These are phyloP conservation scores for Aspergillus tamarii DNA, from an alignment of 2,329 filamentous ascomycete genomes.

Conservation along the genomic window DNA sequence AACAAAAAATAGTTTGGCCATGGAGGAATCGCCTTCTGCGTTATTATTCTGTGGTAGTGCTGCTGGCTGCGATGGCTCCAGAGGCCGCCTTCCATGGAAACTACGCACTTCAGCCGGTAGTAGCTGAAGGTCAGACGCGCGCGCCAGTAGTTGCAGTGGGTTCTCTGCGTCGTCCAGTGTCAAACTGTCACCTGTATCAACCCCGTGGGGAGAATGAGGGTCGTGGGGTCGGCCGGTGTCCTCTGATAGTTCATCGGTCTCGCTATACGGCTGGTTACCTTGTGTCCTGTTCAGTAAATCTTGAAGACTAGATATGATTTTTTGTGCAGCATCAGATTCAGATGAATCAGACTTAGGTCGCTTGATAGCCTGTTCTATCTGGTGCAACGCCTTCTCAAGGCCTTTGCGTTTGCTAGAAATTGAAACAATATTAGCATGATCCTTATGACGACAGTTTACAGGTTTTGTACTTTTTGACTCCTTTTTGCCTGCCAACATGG, in stretches of 20 bases:
- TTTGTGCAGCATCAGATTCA: constrained; percentile 47
- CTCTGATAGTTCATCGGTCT: constrained; percentile 35
- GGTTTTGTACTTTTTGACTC: constrained; percentile 69
- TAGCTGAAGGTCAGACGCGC: constrained; percentile 70
- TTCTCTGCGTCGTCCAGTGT: constrained; percentile 75
- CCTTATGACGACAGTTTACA: background rate
- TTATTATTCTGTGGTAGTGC: constrained; percentile 28
- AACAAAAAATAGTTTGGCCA: constrained; percentile 67
- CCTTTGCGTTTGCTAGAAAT: constrained; percentile 68
- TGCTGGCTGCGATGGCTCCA: constrained; percentile 43
- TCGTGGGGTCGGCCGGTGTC: constrained; percentile 28
- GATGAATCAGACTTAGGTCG: constrained; percentile 54
- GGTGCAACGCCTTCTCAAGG: constrained; percentile 72
- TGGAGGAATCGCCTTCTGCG: constrained; percentile 12
- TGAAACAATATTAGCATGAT: constrained; percentile 14
- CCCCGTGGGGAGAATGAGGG: constrained; percentile 26
- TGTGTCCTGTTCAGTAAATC: constrained; percentile 56
- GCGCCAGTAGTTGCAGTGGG: constrained; percentile 71
- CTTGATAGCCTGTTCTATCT: constrained; percentile 71
- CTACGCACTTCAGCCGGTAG: constrained; percentile 41
- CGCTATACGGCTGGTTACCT: constrained; percentile 37
- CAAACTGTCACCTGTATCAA: constrained; percentile 54
- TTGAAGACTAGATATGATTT: constrained; percentile 49
- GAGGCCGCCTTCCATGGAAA: constrained; percentile 29
- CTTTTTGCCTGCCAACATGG: constrained; percentile 73